These are phyloP conservation scores for Magnaporthales sp. DNA, from an alignment of 2,329 filamentous ascomycete species.

Conservation along the genomic window DNA sequence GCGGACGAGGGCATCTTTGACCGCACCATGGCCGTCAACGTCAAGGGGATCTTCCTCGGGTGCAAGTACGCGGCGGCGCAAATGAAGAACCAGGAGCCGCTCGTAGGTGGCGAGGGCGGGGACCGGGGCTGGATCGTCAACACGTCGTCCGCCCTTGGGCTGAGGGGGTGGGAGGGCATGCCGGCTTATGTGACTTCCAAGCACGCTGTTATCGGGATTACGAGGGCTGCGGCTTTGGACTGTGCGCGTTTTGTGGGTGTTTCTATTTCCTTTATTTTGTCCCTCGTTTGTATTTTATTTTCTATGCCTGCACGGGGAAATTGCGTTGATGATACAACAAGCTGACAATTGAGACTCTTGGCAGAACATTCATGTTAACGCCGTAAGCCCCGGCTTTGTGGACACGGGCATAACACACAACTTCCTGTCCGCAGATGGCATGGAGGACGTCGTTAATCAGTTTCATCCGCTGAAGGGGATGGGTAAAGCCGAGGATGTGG, in stretches of 20 bases:
- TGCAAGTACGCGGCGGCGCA: background rate
- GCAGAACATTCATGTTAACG: conserved; percentile 20
- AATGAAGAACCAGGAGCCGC: background rate
- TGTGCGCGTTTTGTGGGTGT: conserved; percentile 9
- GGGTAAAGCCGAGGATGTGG: background rate
- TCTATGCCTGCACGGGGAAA: no score
- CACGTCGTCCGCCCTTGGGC: background rate
- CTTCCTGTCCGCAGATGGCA: background rate
- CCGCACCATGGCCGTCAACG: conserved; percentile 38
- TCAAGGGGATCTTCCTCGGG: conserved; percentile 35
- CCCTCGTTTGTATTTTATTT: background rate
- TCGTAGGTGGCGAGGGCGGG: no score
- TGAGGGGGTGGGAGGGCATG: background rate
- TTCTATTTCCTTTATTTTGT: background rate
- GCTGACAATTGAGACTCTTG: no score
- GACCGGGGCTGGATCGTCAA: background rate
- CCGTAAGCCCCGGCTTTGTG: conserved; percentile 18
- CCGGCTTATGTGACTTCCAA: conserved; percentile 15
- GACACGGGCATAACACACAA: conserved; percentile 13
- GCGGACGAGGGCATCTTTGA: conserved; percentile 33
- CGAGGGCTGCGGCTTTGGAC: conserved; percentile 14
- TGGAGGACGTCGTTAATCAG: background rate
- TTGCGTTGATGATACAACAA: no score
- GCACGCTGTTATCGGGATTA: conserved; percentile 15
- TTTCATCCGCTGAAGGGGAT: background rate